Percentiles rank a stretch among this genome's conserved stretches.
Conservation (phyloP, 2,329 filamentous ascomycete genomes). For the Hymenoscyphus infarciens region DNA sequence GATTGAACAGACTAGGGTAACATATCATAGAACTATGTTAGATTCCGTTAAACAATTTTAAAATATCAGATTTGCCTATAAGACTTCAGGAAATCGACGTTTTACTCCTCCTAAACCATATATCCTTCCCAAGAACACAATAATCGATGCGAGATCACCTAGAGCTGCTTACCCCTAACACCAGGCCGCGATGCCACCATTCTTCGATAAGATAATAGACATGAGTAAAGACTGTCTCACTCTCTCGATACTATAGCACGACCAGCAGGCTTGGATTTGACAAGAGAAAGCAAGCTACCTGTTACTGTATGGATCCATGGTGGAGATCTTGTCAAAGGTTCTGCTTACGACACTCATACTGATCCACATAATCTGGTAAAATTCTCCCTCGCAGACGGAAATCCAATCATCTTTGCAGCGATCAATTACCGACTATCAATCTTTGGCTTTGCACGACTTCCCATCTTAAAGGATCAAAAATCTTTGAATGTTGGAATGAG, state of each 20-base stretch:
- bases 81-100: not conserved
- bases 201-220: constrained; percentile 4
- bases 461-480: constrained; percentile 4
- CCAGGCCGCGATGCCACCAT: constrained; percentile 1
- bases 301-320: constrained; percentile 12
- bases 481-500: constrained; percentile 13
- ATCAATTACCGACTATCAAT: constrained; percentile 11
- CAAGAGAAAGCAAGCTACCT: constrained; percentile 1
- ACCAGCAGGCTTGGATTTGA: not conserved
- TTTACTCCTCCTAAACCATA: not conserved
- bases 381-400: not conserved
- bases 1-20: not conserved
- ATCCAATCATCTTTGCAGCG: constrained; percentile 11
- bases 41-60: not conserved
- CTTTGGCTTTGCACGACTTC: constrained; percentile 10
- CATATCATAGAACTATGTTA: not conserved
- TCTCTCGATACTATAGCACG: constrained; percentile 10
- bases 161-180: not conserved
- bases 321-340: constrained; percentile 11
- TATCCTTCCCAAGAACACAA: not conserved
- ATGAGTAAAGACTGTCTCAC: constrained; percentile 12
- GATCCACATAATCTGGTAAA: not conserved
- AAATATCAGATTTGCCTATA: not conserved
- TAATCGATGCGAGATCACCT: not conserved
- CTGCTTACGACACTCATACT: not conserved